These are phyloP conservation scores for Colletotrichum acutatum DNA, from an alignment of 2,329 filamentous ascomycete genomes.

Conservation along the genomic window DNA sequence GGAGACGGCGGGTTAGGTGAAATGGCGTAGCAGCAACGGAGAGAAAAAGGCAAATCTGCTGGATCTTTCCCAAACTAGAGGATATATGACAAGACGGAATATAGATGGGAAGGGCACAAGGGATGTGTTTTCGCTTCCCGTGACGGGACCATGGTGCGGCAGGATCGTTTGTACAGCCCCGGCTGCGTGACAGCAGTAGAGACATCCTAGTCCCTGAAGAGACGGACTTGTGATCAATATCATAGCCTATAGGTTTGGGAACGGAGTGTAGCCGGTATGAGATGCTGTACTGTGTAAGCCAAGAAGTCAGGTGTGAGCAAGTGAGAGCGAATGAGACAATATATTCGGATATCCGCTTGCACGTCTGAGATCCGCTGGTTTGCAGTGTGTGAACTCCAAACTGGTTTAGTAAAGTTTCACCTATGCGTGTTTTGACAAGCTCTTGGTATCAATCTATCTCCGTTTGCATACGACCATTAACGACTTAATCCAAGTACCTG, in stretches of 20 bases:
- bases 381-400: background rate
- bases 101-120: background rate
- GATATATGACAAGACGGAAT: background rate
- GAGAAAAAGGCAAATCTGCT: no score
- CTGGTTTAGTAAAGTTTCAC: background rate
- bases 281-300: background rate
- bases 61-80: no score
- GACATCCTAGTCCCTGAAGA: background rate
- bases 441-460: constrained; percentile 29
- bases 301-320: background rate
- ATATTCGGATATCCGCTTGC: background rate
- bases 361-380: background rate
- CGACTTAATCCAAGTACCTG: constrained; percentile 2
- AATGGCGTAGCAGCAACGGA: background rate
- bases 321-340: background rate
- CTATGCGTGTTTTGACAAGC: background rate
- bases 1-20: background rate
- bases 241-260: background rate
- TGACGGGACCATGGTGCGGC: background rate
- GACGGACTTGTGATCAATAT: background rate
- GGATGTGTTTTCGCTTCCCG: background rate
- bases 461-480: constrained; percentile 9
- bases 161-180: background rate
- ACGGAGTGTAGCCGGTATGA: background rate
- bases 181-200: background rate